Conservation (phyloP, 164 flowering plant genomes). For the Tinospora cordifolia region DNA sequence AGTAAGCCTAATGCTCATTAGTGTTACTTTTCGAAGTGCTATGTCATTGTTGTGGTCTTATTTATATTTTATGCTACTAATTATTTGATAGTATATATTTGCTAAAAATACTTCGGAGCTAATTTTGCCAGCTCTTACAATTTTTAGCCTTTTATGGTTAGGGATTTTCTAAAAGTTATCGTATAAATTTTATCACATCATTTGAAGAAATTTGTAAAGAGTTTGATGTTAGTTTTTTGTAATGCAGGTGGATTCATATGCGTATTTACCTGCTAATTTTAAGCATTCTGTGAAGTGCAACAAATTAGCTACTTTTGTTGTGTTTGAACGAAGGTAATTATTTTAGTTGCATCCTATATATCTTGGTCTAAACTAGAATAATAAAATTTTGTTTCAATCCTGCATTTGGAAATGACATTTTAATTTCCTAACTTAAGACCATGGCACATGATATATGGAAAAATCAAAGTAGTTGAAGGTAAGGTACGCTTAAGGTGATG, state of each 20-base stretch:
- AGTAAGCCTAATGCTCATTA: neutral
- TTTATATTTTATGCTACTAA: too few relatives aligned
- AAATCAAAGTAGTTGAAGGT: too few relatives aligned
- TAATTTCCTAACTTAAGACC: too few relatives aligned
- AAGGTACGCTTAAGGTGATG: too few relatives aligned
- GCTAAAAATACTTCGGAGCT: neutral
- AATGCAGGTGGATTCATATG: constrained; percentile 85
- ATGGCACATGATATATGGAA: too few relatives aligned
- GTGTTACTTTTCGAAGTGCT: neutral
- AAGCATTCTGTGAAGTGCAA: constrained; percentile 51
- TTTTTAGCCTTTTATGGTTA: neutral
- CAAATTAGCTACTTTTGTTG: constrained; percentile 58
- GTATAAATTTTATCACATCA: neutral
- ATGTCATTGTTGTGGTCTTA: neutral
- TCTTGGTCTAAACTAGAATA: too few relatives aligned
- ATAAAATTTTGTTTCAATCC: too few relatives aligned
- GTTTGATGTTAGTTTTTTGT: constrained; percentile 9
- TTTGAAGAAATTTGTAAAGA: neutral
- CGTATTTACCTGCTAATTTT: constrained; percentile 75
- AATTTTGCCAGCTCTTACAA: neutral
- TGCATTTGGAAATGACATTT: too few relatives aligned
- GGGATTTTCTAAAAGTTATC: too few relatives aligned
- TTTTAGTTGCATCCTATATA: constrained; percentile 5
- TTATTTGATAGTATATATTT: too few relatives aligned
- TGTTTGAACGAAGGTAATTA: constrained; percentile 80